Conservation (phyloP, 768 basidiomycete genomes). For the Kwoniella botswanensis region DNA sequence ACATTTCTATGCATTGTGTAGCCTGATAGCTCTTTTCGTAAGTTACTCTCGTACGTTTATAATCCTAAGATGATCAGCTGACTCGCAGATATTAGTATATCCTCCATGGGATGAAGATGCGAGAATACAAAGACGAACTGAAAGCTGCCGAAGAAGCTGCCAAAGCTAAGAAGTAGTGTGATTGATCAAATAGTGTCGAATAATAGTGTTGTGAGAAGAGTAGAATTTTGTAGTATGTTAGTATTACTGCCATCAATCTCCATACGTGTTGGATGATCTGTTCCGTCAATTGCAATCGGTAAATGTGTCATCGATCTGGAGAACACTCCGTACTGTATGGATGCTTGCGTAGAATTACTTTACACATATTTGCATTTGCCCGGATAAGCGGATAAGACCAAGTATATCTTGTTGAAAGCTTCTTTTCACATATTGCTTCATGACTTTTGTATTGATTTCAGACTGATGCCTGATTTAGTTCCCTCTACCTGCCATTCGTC, state of each 20-base stretch:
- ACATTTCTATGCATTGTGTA: neutral
- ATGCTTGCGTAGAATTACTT: too few relatives aligned
- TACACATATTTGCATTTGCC: too few relatives aligned
- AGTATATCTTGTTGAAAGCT: too few relatives aligned
- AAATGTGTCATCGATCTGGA: too few relatives aligned
- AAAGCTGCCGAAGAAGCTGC: constrained; percentile 20
- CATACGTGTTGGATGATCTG: too few relatives aligned
- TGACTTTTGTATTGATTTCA: too few relatives aligned
- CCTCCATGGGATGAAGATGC: constrained; percentile 13
- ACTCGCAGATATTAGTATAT: constrained; percentile 8
- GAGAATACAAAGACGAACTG: constrained; percentile 24
- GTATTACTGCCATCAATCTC: neutral
- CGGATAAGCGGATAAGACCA: too few relatives aligned
- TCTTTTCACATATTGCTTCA: too few relatives aligned
- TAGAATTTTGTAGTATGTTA: neutral
- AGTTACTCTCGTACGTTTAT: constrained; percentile 1
- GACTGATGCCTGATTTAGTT: constrained; percentile 28
- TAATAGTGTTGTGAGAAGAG: neutral
- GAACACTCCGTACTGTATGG: too few relatives aligned
- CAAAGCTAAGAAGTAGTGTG: neutral
- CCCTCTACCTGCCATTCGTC: constrained; percentile 51
- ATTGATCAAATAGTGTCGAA: neutral
- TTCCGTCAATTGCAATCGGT: too few relatives aligned
- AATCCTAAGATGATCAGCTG: too few relatives aligned
- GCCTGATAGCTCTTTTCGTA: constrained; percentile 29